Base-by-base conservation (phyloP, 2,329 filamentous ascomycete species). In the Aspergillus sp. region DNA sequence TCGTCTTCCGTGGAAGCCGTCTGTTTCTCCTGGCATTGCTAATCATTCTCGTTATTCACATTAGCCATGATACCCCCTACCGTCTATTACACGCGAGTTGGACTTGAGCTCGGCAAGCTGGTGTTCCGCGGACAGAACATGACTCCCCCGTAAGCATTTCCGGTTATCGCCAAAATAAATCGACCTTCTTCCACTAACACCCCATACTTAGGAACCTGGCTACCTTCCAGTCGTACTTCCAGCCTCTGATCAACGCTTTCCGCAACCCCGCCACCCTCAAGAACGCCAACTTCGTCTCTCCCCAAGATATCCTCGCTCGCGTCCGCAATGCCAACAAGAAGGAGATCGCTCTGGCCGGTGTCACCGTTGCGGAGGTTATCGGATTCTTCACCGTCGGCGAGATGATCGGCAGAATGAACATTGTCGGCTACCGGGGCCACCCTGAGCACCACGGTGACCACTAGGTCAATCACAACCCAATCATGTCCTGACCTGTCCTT, bases 311-410 rank as follows among this genome's bases (percentile, higher is more conserved):
- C 66, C 72, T 89, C 65, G 78, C 80, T 69, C 81, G 81, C 67
- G 76, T 90, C 72, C 87, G 90, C 75, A 90, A 87, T 80, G 71
- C 95, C 71, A 89, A 86, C 77, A 82, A 80, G 67, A 83, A 87
- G 68, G 89, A 96, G 78, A 76, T 94, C 69, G 84, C 85, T 57
- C 80, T 89, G 56, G 89, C 85, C 61, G 91, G 90, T 69, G 90
- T 99, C 61, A 82, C 97, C 63, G 80, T 84, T 52, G 93, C 93
- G 58, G 94, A 99, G 82, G 85, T 92, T 54, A 80, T 99, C 67
- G 95, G 95, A 63, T 99, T 99, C 86, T 99, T 98, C 85, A 96
- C 93, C 63, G 87, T 98, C 57, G 95, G 95, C 66, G 93, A 98
- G 85, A 98, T 99, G 78, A 88, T 99, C 72, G 95, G 95, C 72